A percentile compares a stretch with the other conserved stretches of the same genome.
Evolutionary conservation across 163 green algal species (phyloP).

Genomic region (Chlamydomonas reinhardtii): DNA sequence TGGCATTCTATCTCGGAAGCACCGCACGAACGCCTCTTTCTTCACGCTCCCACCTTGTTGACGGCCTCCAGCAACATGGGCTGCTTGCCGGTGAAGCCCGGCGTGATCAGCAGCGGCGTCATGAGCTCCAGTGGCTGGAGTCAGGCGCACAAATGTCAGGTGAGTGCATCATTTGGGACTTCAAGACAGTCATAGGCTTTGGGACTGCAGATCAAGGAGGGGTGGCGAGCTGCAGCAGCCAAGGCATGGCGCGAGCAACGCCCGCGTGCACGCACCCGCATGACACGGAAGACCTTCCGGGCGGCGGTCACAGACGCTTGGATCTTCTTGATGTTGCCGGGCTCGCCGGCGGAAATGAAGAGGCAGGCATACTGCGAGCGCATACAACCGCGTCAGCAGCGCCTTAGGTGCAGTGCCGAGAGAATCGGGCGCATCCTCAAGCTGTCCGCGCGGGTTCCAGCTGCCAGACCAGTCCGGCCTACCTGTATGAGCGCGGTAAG

Average conservation of each 20-base stretch:
- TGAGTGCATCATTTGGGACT: background rate
- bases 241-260: too few relatives aligned
- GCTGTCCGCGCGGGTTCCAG: too few relatives aligned
- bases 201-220: too few relatives aligned
- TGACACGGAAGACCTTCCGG: constrained; percentile 92
- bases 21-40: too few relatives aligned
- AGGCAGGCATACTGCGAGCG: constrained; percentile 88
- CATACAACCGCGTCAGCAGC: too few relatives aligned
- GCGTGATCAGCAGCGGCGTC: constrained; percentile 81
- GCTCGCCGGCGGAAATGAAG: constrained; percentile 88
- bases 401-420: too few relatives aligned
- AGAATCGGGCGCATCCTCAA: background rate
- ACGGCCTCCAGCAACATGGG: constrained; percentile 78
- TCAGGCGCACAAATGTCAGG: background rate
- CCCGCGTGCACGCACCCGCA: constrained; percentile 79
- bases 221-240: too few relatives aligned
- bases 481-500: constrained; percentile 92
- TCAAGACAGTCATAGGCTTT: too few relatives aligned
- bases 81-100: constrained; percentile 74
- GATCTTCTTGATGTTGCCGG: constrained; percentile 90
- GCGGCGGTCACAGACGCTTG: constrained; percentile 86
- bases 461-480: background rate
- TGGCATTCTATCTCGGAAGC: too few relatives aligned
- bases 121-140: constrained; percentile 87
- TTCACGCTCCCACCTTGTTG: constrained; percentile 73